A percentile compares a stretch with the other conserved stretches of the same genome.
Evolutionary conservation across 2,329 filamentous ascomycete species (phyloP).

Genomic region (Xylaria sp.): DNA sequence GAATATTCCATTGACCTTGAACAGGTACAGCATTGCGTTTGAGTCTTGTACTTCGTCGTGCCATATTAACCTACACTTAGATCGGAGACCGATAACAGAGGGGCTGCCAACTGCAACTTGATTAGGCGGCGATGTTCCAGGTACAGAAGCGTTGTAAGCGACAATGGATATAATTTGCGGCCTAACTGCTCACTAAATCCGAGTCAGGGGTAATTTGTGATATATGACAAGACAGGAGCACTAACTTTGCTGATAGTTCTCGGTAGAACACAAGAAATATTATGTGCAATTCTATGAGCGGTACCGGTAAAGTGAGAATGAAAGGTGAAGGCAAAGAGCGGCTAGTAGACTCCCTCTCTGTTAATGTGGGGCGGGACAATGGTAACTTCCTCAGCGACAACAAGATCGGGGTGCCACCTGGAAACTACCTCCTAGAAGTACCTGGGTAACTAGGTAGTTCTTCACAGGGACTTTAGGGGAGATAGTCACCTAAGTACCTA

Average conservation of each 20-base stretch:
- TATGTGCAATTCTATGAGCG: background rate
- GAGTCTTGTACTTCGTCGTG: slow-evolving; percentile 36
- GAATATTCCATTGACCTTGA: slow-evolving; percentile 38
- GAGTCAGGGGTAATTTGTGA: background rate
- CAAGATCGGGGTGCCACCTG: background rate
- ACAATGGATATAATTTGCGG: background rate
- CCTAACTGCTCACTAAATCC: background rate
- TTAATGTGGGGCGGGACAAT: slow-evolving; percentile 6
- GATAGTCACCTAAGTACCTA: background rate
- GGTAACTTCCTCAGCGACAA: slow-evolving; percentile 19
- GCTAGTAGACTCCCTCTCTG: background rate
- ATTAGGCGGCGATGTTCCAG: background rate
- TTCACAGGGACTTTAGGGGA: background rate
- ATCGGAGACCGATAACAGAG: background rate
- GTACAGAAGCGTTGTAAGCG: background rate
- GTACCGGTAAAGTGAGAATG: background rate
- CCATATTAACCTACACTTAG: slow-evolving; percentile 21
- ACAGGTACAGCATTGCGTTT: slow-evolving; percentile 38
- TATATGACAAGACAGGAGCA: background rate
- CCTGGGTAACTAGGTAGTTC: too few relatives aligned
- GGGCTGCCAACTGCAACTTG: background rate
- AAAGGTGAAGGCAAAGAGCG: background rate
- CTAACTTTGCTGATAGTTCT: background rate
- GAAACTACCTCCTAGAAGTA: too few relatives aligned
- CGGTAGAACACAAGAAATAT: background rate